Percentiles rank a stretch among this genome's conserved stretches.
Conservation (phyloP, 305 asterid species). For the Solanum aculeatissimum region DNA sequence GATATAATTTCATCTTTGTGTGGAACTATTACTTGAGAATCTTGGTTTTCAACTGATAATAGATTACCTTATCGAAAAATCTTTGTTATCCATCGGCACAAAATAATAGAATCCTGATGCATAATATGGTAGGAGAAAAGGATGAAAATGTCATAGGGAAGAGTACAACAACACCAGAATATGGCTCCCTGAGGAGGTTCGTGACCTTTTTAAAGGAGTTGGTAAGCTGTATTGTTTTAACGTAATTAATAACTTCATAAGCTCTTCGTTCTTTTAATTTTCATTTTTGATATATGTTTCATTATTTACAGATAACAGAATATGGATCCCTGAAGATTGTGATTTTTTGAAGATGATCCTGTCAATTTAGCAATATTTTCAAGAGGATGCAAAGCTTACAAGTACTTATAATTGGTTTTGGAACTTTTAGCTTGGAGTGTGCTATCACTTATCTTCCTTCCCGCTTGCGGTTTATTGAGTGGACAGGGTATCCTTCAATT, state of each 20-base stretch:
- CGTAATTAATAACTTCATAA: not conserved
- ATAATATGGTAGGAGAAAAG: not conserved
- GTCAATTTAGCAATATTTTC: not conserved
- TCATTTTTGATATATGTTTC: not conserved
- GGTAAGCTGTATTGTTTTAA: not conserved
- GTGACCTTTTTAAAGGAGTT: not conserved
- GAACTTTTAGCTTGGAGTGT: not conserved
- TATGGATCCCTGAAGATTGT: not conserved
- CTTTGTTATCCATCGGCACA: not conserved
- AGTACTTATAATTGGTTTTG: not conserved
- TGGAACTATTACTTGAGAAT: not conserved
- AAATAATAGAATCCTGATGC: not conserved
- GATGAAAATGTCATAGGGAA: not conserved
- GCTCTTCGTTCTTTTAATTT: not conserved
- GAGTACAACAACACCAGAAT: not conserved
- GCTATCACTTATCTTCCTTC: not conserved
- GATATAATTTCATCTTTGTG: rapidly evolving
- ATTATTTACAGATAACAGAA: not conserved
- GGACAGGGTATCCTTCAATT: not conserved
- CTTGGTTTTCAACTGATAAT: not conserved
- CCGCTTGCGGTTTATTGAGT: not conserved
- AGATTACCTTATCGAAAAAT: not conserved
- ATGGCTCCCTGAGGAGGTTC: not conserved
- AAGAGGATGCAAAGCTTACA: not conserved
- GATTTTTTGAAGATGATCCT: not conserved